Base-by-base conservation (phyloP, 805 yeast genomes). In the Wickerhamia fluorescens region DNA sequence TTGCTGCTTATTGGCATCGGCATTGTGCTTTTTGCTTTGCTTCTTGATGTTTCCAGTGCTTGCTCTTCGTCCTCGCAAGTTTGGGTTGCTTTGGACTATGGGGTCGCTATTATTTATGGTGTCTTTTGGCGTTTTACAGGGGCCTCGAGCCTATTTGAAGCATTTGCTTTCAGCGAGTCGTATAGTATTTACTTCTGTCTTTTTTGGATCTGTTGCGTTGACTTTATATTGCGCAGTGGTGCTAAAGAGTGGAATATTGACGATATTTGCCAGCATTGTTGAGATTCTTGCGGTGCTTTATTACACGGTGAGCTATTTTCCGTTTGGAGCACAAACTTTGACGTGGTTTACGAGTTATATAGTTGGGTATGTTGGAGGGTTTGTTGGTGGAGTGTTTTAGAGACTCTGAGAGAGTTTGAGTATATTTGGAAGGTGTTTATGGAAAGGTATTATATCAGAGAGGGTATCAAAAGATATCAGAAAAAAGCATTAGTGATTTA, bases 301-400 rank as follows among this genome's bases (percentile, higher is more conserved):
- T 66, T 92, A 92, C 53, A 78, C 92, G 0, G 67, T 89, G 23
- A 83, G 95, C 45, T 92, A 92, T 55, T 89, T 92, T 69, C 98
- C 98, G 9, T 82, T 88, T 60, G 98, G 98, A 8, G 83, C 89
- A 1, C 80, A 82, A 36, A 81, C 94, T 2, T 49, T 68, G 43
- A 63, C 71, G 20, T 60, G 68, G 69, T 55, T 72, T 36, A 51
- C 69, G 15, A 61, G 66, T 36, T 58, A 68, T 45, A 49, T 58
- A 20, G 47, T 58, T 14, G 69, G 70, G 4, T 64, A 61, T 42
- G 30, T 64, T 11, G 68, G 69, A 4, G 69, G 70, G 2, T 59
- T 71, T 42, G 51, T 72, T 27, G 75, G 76, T 4, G 63, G 64
- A 13, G 44, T 62, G 15, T 32, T 38, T n/a, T 38, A 28, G n/a